Evolutionary conservation across 345 rosid species (phyloP).

Genomic region (Ailanthus altissimus): DNA sequence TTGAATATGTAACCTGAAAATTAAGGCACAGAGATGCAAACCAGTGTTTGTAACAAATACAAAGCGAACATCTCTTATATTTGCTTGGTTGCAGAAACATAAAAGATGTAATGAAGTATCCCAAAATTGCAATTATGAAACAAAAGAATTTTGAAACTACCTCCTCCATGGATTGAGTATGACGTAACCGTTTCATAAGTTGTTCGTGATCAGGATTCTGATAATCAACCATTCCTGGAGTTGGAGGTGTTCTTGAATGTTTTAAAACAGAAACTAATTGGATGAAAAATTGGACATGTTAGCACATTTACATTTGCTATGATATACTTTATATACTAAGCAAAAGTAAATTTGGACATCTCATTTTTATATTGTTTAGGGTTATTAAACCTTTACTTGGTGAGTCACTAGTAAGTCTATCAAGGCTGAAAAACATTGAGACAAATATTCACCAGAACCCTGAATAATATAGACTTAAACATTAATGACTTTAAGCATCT

Average conservation of each 20-base stretch:
- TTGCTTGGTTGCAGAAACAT: slow-evolving; percentile 17
- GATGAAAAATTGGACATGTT: slow-evolving; percentile 18
- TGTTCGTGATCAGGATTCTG: slow-evolving; percentile 78
- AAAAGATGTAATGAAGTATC: slow-evolving; percentile 19
- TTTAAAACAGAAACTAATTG: slow-evolving; percentile 60
- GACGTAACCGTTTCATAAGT: slow-evolving; percentile 77
- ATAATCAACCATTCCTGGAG: slow-evolving; percentile 78
- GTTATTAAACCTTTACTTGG: neutral
- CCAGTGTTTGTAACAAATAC: slow-evolving; percentile 5
- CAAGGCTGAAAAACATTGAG: neutral
- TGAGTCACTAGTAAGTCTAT: neutral
- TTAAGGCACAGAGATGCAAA: slow-evolving; percentile 9
- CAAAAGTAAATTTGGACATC: slow-evolving; percentile 9
- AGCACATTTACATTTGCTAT: neutral
- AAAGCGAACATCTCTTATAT: slow-evolving; percentile 12
- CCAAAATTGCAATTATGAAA: slow-evolving; percentile 11
- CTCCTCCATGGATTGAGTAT: slow-evolving; percentile 81
- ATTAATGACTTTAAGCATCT: neutral
- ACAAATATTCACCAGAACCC: neutral
- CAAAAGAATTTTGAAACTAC: slow-evolving; percentile 33
- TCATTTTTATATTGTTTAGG: slow-evolving; percentile 5
- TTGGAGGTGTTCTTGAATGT: slow-evolving; percentile 75
- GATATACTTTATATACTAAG: slow-evolving; percentile 7
- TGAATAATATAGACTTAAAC: neutral
- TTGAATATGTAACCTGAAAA: slow-evolving; percentile 69